Percentiles rank a stretch among this genome's conserved stretches.
Conservation (phyloP, 2,329 filamentous ascomycete species). For the Epichloe glyceriae region DNA sequence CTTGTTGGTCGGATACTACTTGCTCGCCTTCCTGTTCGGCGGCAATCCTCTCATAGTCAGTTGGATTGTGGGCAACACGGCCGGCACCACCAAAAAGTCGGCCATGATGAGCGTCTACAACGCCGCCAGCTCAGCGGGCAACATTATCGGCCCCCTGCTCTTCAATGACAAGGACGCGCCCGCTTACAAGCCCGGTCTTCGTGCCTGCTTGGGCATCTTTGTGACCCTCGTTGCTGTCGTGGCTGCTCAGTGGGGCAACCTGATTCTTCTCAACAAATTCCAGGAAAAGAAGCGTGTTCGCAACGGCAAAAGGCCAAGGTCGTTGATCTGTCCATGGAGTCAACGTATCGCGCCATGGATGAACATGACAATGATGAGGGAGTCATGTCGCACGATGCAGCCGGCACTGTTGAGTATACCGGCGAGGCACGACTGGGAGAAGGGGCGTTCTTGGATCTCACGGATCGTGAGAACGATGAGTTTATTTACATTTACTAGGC, state of each 20-base stretch:
- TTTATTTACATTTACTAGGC: conserved; percentile 49
- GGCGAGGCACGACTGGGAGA: conserved; percentile 25
- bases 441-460: conserved; percentile 45
- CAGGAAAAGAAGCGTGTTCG: conserved; percentile 41
- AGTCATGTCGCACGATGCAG: conserved; percentile 14
- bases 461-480: conserved; percentile 54
- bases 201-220: conserved; percentile 41
- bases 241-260: conserved; percentile 38
- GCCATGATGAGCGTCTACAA: conserved; percentile 52
- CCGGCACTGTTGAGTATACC: conserved; percentile 7
- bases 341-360: conserved; percentile 25
- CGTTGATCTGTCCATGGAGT: conserved; percentile 47
- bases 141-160: conserved; percentile 53
- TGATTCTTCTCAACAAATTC: conserved; percentile 42
- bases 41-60: conserved; percentile 52
- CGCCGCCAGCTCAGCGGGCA: conserved; percentile 47
- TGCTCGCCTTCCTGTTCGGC: conserved; percentile 53
- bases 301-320: conserved; percentile 49
- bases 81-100: conserved; percentile 54
- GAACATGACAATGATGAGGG: conserved; percentile 5
- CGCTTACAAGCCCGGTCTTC: conserved; percentile 42
- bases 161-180: conserved; percentile 47
- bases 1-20: conserved; percentile 49
- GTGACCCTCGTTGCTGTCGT: conserved; percentile 39
- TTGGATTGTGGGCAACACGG: conserved; percentile 59